phyloP scores from a whole-genome alignment of 1,284 basidiomycete genomes.

The Irpex lacteus region DNA sequence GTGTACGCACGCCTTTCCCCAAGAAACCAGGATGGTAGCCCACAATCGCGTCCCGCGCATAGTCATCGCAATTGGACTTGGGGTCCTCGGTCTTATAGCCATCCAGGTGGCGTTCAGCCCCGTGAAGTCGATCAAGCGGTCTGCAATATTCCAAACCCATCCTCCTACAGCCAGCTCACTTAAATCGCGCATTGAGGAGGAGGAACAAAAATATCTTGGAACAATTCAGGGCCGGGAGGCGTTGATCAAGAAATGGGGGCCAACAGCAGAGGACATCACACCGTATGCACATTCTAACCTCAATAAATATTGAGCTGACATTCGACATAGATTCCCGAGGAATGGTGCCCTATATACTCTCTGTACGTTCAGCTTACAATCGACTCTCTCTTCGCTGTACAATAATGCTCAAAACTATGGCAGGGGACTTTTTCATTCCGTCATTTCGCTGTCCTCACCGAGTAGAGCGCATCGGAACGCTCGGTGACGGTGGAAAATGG shows the following conservation, averaged over 20 bases:
- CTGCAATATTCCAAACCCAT: not conserved
- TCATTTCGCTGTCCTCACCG: slow-evolving; percentile 43
- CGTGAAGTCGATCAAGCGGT: not conserved
- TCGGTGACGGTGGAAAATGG: slow-evolving; percentile 53
- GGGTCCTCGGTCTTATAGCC: slow-evolving; percentile 10
- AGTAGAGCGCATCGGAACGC: slow-evolving; percentile 40
- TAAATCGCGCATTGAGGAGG: slow-evolving; percentile 9
- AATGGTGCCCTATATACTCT: slow-evolving; percentile 21
- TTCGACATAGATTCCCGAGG: slow-evolving; percentile 13
- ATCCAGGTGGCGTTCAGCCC: slow-evolving; percentile 11
- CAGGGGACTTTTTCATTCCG: slow-evolving; percentile 49
- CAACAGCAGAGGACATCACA: slow-evolving; percentile 17
- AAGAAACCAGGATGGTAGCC: slow-evolving; percentile 8
- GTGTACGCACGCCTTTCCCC: too few relatives aligned
- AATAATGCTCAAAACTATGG: not conserved
- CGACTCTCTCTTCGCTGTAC: not conserved
- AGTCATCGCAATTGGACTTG: slow-evolving; percentile 4
- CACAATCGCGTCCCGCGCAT: slow-evolving; percentile 17
- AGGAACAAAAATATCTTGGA: slow-evolving; percentile 18
- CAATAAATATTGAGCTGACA: not conserved
- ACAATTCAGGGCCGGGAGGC: slow-evolving; percentile 16
- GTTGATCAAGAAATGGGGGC: slow-evolving; percentile 24
- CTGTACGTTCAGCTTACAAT: slow-evolving; percentile 11
- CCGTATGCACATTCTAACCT: slow-evolving; percentile 15
- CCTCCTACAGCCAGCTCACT: slow-evolving; percentile 1